Base-by-base conservation (phyloP, 192 early-diverging fungal species). In the Coemansia sp. region DNA sequence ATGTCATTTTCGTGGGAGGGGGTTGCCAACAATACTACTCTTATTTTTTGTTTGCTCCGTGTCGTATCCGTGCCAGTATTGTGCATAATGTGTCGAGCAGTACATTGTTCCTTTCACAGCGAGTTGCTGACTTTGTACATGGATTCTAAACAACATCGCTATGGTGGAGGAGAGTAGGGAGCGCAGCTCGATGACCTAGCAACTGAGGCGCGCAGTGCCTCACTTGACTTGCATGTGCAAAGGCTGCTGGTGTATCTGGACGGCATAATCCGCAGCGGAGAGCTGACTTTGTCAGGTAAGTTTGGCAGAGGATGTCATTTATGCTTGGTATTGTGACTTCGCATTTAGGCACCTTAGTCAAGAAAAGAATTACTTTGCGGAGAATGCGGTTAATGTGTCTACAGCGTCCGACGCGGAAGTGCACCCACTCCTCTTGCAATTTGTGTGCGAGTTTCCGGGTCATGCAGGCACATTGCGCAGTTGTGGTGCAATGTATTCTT, bases 201-300 rank as follows among this genome's bases (percentile, higher is more conserved):
- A 26, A 48, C 40, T 1, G 37, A 53, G 45, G 67, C 73, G 11
- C 73, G 58, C 45, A 52, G 38, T 31, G 54, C 40, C 14, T 66
- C 73, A 27, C 47, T 69, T 52, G 63, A 63, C 36, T 42, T 56
- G 26, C 73, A 77, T 57, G 66, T 66, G 47, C 58, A 54, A 36
- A 32, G 32, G 15, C 46, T 77, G 58, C 63, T 77, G 32, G 46
- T 31, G 10, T 56, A 54, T 37, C 56, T 77, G 22, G 32, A 50
- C 17, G 27, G 32, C 22, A 29, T 19, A 36, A 48, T 34, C 1
- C 27, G 26, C 42, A 33, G 29, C 35, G 19, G 36, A 8, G 21
- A 25, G 33, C 25, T 19, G 32, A 31, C 27, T 19, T 34, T 58
- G 45, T 46, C 49, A 48, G 56, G 63, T 65, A 65, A 47, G 62